Percentiles rank a stretch among this genome's conserved stretches.
These are phyloP conservation scores for Periconia digitata DNA, from an alignment of 2,329 filamentous ascomycete species.

Conservation along the genomic window DNA sequence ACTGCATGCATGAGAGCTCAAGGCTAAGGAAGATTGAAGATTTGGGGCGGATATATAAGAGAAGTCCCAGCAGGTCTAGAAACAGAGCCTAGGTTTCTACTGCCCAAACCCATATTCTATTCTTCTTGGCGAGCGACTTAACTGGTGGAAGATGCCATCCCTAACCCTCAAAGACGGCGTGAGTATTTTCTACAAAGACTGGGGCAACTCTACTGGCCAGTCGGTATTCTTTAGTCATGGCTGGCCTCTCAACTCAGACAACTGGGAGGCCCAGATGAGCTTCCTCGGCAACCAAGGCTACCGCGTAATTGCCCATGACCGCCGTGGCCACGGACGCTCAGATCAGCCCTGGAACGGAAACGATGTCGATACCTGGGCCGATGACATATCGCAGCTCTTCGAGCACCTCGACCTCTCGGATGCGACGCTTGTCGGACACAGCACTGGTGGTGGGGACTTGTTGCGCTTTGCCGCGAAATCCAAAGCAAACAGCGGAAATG, in stretches of 20 bases:
- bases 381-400: conserved; percentile 43
- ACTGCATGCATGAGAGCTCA: no score
- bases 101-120: no score
- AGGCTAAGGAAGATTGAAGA: no score
- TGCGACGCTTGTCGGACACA: conserved; percentile 39
- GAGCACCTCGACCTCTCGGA: conserved; percentile 33
- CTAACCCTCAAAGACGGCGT: conserved; percentile 6
- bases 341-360: conserved; percentile 45
- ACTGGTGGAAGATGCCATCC: conserved; percentile 4
- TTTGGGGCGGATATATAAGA: no score
- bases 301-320: conserved; percentile 43
- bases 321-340: conserved; percentile 45
- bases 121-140: not conserved
- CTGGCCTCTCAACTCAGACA: conserved; percentile 46
- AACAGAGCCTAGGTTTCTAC: no score
- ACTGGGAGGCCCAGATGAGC: conserved; percentile 46
- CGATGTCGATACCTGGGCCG: conserved; percentile 45
- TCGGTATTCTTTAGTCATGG: conserved; percentile 44
- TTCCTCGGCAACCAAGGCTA: conserved; percentile 43
- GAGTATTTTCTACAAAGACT: conserved; percentile 19
- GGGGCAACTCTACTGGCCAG: conserved; percentile 41
- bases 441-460: conserved; percentile 48
- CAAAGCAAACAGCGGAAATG: not conserved
- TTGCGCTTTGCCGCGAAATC: conserved; percentile 37
- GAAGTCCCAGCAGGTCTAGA: no score